Evolutionary conservation across 257 asterid species (phyloP), one percentile per base, ranked within the genome.

Genomic region (Petunia secreta): DNA sequence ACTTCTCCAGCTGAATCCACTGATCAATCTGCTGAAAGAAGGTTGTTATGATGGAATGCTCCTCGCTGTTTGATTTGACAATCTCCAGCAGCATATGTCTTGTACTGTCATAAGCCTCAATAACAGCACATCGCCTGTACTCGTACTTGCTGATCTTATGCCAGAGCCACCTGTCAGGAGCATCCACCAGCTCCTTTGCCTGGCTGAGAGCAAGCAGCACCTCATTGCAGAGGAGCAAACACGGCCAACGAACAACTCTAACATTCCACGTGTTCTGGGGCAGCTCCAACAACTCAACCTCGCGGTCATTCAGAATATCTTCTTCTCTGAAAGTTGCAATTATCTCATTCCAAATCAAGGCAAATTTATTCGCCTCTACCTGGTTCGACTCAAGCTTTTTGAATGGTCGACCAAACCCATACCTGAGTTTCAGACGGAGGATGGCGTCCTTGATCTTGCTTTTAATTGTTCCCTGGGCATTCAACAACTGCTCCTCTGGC

Each of bases 81-180:
- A 96, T 89, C 79, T 94, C 92, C 81, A 89, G 90, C 66, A 96
- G 86, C 88, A 96, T 89, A 75, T 88, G 94, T 84, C 88, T 91
- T 55, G 89, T 80, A 85, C 97, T 88, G 81, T 93, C 97, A 68
- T 91, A 96, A 78, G 98, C 91, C 91, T 96, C 99, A 81, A 92
- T 80, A 79, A 96, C 93, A 34, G 98, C 96, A 84, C 98, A 96
- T n/a, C 98, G 93, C 82, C 99, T 86, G 79, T 94, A 96, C 83
- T 96, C 99, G 7, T 82, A 86, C 92, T 96, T 96, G 89, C 90
- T 87, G 80, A 96, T 86, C 88, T 96, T 94, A 82, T 86, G 82
- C 97, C 98, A 96, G 84, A 96, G 95, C 98, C 98, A 96, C 86
- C 78, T 88, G 84, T 96, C 99, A 59, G 99, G 98, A 83, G 99